These are phyloP conservation scores for Puccinellia tenuiflora DNA, from an alignment of 176 grass and related monocot genomes.

Conservation along the genomic window DNA sequence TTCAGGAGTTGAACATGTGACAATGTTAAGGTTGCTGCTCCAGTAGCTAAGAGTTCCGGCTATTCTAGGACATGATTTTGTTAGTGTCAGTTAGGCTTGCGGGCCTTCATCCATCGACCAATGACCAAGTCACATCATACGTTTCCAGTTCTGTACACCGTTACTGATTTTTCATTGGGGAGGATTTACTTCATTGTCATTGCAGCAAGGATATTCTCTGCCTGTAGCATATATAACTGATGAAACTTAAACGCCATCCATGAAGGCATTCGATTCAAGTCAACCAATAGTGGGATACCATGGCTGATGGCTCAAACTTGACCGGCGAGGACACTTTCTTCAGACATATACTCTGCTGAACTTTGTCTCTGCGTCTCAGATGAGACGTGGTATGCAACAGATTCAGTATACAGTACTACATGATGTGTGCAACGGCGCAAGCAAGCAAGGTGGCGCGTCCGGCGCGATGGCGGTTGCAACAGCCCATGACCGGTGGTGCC, in stretches of 20 bases:
- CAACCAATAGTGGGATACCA: not conserved
- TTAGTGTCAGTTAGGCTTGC: too few species aligned
- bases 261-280: not conserved
- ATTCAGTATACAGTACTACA: not conserved
- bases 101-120: too few species aligned
- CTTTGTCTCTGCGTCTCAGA: not conserved
- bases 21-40: too few species aligned
- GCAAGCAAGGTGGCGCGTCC: not conserved
- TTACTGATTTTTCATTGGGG: not conserved
- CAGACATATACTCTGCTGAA: not conserved
- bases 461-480: not conserved
- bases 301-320: not conserved
- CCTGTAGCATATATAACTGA: not conserved
- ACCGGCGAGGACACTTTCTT: not conserved
- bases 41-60: too few species aligned
- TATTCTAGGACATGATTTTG: too few species aligned
- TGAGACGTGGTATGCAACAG: not conserved
- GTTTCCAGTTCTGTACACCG: not conserved
- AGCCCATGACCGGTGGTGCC: not conserved
- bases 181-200: not conserved
- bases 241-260: not conserved
- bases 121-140: too few species aligned
- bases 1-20: too few species aligned
- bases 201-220: not conserved
- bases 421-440: not conserved